Base-by-base conservation (phyloP, 2,329 filamentous ascomycete genomes). In the Beauveria asiatica region DNA sequence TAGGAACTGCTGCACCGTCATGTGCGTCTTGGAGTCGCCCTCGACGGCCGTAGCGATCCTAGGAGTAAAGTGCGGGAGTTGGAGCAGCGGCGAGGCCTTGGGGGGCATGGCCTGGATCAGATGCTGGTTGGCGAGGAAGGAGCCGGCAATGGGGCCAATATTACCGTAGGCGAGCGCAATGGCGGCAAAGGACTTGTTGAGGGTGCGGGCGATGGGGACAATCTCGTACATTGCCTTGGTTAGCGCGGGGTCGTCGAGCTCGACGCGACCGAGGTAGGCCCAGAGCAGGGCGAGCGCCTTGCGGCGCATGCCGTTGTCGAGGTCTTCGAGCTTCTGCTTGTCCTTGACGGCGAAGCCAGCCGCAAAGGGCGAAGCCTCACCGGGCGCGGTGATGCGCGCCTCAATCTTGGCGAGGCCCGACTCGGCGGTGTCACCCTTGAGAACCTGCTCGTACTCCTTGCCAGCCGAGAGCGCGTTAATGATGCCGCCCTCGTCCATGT, bases 271-370 rank as follows among this genome's bases (percentile, higher is more conserved):
- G 52, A 97, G 83, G 72, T 99, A 97, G 46, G 94, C 92, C 94
- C 95, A 99, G 17, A 99, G 80, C 60, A 99, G 80, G 55, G 88
- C 90, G 49, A 97, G 80, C 8, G 91, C 87, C 80, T 97, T 97
- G 69, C 94, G 83, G 65, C 90, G 87, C 25, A 85, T 82, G 44
- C 87, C 86, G 65, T 88, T 88, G 54, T 97, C 94, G 62, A 96
- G 75, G 65, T 92, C 85, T 69, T 90, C 85, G 8, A 99, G 80
- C 70, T 84, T 86, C 68, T 86, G 80, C 70, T 86, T 86, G 68
- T 96, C 92, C 73, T 92, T 91, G 17, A 78, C 74, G 0, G 85
- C 81, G 65, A 97, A 77, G 41, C 86, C 84, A 37, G 69, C 73
- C 37, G 80, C 80, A 50, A 81, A 77, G 2, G 77, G 73, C 17